phyloP scores from a whole-genome alignment of 371 early-diverging fungal genomes.

The Rhizopus sp. region DNA sequence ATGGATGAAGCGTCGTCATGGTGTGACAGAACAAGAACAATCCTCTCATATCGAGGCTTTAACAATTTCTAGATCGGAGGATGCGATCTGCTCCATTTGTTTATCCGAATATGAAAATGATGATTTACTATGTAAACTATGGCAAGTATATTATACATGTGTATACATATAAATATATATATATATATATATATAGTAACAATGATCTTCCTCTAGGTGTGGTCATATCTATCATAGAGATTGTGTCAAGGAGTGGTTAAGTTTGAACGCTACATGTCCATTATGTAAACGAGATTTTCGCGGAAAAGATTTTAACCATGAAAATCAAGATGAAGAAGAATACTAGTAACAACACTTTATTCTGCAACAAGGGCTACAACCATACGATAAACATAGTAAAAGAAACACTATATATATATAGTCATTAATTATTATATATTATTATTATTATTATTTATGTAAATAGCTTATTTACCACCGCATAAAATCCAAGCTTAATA shows the following conservation, averaged over 20 bases:
- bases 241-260: slow-evolving; percentile 38
- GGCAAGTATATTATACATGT: slow-evolving; percentile 24
- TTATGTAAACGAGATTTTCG: slow-evolving; percentile 36
- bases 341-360: slow-evolving; percentile 1
- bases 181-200: background rate
- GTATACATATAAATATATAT: background rate
- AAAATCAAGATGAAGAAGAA: slow-evolving; percentile 13
- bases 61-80: slow-evolving; percentile 34
- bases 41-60: slow-evolving; percentile 10
- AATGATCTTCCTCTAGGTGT: slow-evolving; percentile 26
- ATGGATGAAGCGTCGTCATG: slow-evolving; percentile 7
- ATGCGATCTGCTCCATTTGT: slow-evolving; percentile 65
- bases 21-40: background rate
- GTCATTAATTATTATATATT: background rate
- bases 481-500: slow-evolving; percentile 90
- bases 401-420: slow-evolving; percentile 62
- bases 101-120: slow-evolving; percentile 62
- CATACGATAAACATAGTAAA: slow-evolving; percentile 81
- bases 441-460: background rate
- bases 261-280: slow-evolving; percentile 35
- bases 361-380: slow-evolving; percentile 44
- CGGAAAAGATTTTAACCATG: slow-evolving; percentile 25
- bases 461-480: slow-evolving; percentile 48
- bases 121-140: slow-evolving; percentile 58
- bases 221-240: slow-evolving; percentile 35